phyloP scores from a whole-genome alignment of 306 rosid genomes.

The Corylus avellana region DNA sequence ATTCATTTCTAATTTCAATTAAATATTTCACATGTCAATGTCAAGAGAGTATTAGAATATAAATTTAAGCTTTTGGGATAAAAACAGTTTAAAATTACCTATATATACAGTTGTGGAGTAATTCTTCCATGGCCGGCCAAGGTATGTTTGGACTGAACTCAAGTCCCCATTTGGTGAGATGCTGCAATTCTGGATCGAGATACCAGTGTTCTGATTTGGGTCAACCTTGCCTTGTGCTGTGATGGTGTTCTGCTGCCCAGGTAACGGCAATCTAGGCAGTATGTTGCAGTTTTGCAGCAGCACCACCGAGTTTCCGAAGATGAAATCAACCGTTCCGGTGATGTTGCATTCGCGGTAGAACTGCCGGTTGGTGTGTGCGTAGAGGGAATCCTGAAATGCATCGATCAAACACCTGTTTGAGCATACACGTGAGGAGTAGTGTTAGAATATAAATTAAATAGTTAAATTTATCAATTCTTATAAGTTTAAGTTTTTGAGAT shows the following conservation, averaged over 20 bases:
- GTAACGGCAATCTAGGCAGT: constrained; percentile 50
- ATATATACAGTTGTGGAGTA: constrained; percentile 72
- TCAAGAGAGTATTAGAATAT: too few species aligned
- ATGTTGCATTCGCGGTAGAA: constrained; percentile 70
- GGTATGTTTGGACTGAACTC: constrained; percentile 53
- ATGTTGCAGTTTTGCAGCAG: constrained; percentile 64
- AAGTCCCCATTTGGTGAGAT: constrained; percentile 56
- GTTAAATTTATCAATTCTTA: too few species aligned
- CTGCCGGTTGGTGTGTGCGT: constrained; percentile 57
- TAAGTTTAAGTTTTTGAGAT: too few species aligned
- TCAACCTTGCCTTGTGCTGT: constrained; percentile 84
- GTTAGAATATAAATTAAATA: too few species aligned
- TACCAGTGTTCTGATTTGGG: constrained; percentile 80
- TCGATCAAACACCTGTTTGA: constrained; percentile 41
- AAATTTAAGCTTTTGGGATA: too few species aligned
- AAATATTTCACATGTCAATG: too few species aligned
- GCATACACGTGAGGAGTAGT: too few species aligned
- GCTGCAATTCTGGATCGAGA: constrained; percentile 56
- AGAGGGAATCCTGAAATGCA: constrained; percentile 76
- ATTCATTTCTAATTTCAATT: too few species aligned
- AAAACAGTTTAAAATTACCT: constrained; percentile 4
- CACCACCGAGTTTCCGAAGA: constrained; percentile 72
- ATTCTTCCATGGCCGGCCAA: constrained; percentile 92
- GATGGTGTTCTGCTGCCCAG: constrained; percentile 69
- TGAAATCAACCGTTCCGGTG: constrained; percentile 75